These are phyloP conservation scores for Aspergillus sp. DNA, from an alignment of 2,329 filamentous ascomycete species.

Conservation along the genomic window DNA sequence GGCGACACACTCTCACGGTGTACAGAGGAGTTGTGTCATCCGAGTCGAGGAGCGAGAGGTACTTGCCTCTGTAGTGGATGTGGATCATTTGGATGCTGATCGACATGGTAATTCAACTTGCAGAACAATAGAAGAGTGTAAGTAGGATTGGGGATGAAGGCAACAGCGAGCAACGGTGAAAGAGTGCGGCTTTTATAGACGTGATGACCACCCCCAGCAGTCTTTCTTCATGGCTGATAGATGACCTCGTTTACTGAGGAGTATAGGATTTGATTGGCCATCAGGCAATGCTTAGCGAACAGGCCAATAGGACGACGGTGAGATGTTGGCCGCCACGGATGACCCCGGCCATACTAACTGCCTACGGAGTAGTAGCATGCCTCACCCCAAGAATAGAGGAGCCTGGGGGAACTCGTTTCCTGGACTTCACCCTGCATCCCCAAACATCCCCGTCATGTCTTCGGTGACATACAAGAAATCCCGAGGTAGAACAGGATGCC, in stretches of 20 bases:
- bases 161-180: neutral
- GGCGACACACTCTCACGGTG: constrained; percentile 1
- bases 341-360: too few relatives aligned
- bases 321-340: too few relatives aligned
- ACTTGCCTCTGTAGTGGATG: constrained; percentile 4
- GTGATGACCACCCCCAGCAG: too few relatives aligned
- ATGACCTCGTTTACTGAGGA: too few relatives aligned
- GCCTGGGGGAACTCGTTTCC: too few relatives aligned
- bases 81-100: constrained; percentile 5
- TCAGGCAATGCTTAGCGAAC: too few relatives aligned
- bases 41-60: constrained; percentile 4
- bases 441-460: neutral
- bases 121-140: neutral
- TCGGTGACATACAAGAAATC: neutral
- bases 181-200: too few relatives aligned
- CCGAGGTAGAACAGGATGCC: constrained; percentile 4
- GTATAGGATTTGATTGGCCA: too few relatives aligned
- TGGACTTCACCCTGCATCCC: neutral
- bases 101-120: neutral
- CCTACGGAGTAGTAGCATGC: too few relatives aligned
- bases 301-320: too few relatives aligned
- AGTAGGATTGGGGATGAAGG: neutral
- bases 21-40: constrained; percentile 3
- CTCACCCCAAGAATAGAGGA: too few relatives aligned
- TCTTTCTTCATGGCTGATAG: too few relatives aligned